Base-by-base conservation (phyloP, 2,329 filamentous ascomycete genomes). In the Pyrenophora teres region DNA sequence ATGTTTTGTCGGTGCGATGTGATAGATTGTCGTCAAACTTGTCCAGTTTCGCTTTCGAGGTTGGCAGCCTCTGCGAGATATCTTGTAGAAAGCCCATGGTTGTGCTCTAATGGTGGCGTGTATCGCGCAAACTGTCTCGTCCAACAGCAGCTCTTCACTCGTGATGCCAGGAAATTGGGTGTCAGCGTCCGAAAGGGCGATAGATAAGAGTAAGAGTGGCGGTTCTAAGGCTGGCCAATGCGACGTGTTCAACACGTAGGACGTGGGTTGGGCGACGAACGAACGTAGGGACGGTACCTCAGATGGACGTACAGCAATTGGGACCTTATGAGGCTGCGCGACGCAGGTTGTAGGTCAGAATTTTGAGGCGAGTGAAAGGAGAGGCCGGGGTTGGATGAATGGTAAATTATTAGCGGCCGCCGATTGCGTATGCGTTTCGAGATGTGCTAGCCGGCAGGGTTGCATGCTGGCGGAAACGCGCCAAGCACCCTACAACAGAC, bases 41-140 rank as follows among this genome's bases (percentile, higher is more conserved):
- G 25, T 79, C 76, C 25, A 77, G 59, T 47, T 43, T 64, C 46
- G 68, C 67, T 50, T 76, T 72, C 33, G 77, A 64, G 25, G 76
- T 74, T 27, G 78, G 78, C 55, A 80, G 60, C 59, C 76, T 74
- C 69, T 77, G 77, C 50, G 72, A 71, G 37, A 80, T 60, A 56
- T 77, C 73, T 48, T 61, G 53, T 19, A 59, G 32, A 37, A 59
- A 50, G 33, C 55, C 57, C 61, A 63, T 64, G 32, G 32, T 43
- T 39, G 42, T 40, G 40, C 27, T 40, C 25, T n/a, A 45, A 52
- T 38, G 33, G 42, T 42, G 35, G 49, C 46, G 60, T 50, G 32
- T 48, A n/a, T 35, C 31, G 19, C 36, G 32, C 47, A 50, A 50
- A 52, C 19, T 35, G 49, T 56, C 37, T 21, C 45, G 53, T 54